Conservation (phyloP, 306 rosid species). For the Prunus mongolica region DNA sequence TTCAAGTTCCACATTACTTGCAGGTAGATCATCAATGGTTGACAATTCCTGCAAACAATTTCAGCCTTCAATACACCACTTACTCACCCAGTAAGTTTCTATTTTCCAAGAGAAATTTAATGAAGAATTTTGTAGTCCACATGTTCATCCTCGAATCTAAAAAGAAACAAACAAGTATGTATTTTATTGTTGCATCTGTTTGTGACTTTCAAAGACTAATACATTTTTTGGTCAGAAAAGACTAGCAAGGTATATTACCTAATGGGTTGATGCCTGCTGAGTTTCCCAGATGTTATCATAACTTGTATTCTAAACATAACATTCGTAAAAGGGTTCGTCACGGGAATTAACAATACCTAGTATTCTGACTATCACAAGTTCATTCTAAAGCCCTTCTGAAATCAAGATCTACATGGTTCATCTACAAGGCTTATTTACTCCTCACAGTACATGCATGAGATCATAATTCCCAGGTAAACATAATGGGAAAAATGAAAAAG, state of each 20-base stretch:
- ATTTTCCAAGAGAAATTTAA: neutral
- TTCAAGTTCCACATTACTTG: conserved; percentile 40
- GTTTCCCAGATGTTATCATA: neutral
- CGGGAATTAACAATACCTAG: neutral
- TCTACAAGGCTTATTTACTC: neutral
- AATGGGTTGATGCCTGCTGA: neutral
- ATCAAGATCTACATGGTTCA: neutral
- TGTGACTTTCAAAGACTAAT: too few species aligned
- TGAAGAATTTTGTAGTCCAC: neutral
- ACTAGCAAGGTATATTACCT: too few species aligned
- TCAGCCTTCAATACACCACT: neutral
- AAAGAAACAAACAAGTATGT: neutral
- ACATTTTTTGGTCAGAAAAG: too few species aligned
- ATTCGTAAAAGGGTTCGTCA: neutral
- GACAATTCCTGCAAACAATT: conserved; percentile 40
- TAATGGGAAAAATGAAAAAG: neutral
- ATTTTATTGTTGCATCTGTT: too few species aligned
- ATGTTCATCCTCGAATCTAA: neutral
- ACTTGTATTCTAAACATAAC: neutral
- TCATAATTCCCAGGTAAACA: neutral
- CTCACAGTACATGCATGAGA: neutral
- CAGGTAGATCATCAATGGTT: conserved; percentile 46
- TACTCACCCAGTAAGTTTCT: neutral
- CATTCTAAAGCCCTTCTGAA: neutral
- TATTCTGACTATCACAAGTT: too few species aligned